These are phyloP conservation scores for Kingdonia uniflora DNA, from an alignment of 164 flowering plant species.

Conservation along the genomic window DNA sequence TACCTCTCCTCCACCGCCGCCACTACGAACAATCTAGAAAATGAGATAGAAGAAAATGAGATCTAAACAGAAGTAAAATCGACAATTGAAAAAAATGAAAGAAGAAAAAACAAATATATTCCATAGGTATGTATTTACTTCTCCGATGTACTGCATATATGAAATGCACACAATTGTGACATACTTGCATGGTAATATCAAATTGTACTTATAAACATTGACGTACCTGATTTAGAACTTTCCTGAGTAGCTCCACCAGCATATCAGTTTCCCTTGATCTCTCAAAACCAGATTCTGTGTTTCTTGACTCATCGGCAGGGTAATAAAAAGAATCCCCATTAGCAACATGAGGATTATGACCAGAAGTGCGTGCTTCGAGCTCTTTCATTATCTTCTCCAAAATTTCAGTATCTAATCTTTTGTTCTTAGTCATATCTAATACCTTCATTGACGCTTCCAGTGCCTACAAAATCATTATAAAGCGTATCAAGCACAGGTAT, in stretches of 20 bases:
- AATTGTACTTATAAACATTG: not conserved
- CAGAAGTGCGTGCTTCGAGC: conserved; percentile 40
- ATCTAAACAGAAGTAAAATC: not conserved
- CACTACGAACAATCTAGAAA: conserved; percentile 49
- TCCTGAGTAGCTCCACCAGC: conserved; percentile 54
- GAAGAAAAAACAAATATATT: conserved; percentile 3
- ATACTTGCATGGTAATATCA: not conserved
- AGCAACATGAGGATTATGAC: conserved; percentile 4
- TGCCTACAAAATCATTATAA: conserved; percentile 32
- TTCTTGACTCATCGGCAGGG: conserved; percentile 7
- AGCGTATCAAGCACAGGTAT: too few species aligned
- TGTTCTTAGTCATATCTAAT: conserved; percentile 43
- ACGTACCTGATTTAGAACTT: conserved; percentile 55
- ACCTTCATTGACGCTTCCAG: conserved; percentile 72
- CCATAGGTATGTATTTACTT: too few species aligned
- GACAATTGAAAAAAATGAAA: too few species aligned
- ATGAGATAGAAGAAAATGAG: conserved; percentile 5
- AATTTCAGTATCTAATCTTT: conserved; percentile 51
- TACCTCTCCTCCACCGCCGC: conserved; percentile 39
- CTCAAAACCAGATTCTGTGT: conserved; percentile 14
- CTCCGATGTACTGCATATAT: too few species aligned
- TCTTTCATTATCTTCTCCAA: conserved; percentile 50
- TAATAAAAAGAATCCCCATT: conserved; percentile 10
- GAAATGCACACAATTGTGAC: too few species aligned
- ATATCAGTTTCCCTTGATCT: conserved; percentile 42